A percentile compares a stretch with the other conserved stretches of the same genome.
Conservation (phyloP, 2,329 filamentous ascomycete species). For the Chalaropsis ovoidea region DNA sequence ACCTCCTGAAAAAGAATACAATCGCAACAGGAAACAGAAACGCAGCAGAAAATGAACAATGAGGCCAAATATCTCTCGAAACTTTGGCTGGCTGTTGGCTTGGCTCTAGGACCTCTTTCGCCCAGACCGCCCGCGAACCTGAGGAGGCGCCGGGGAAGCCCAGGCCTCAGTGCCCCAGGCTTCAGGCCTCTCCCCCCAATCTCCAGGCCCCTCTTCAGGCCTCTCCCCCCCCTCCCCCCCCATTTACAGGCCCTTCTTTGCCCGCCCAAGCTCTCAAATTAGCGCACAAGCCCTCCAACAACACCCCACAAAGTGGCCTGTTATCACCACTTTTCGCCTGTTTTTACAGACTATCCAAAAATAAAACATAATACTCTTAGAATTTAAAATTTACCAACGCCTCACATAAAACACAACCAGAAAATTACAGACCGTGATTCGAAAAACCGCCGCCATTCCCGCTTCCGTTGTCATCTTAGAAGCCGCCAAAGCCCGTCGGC, state of each 20-base stretch:
- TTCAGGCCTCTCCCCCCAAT: too few species aligned
- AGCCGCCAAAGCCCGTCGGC: conserved; percentile 65
- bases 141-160: background rate
- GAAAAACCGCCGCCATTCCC: conserved; percentile 14
- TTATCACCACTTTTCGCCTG: background rate
- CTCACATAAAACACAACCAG: conserved; percentile 17
- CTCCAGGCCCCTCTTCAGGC: too few species aligned
- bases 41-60: background rate
- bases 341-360: background rate
- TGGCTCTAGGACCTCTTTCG: conserved; percentile 4
- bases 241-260: background rate
- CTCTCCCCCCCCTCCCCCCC: background rate
- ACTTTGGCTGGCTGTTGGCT: background rate
- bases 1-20: background rate
- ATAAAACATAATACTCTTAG: background rate
- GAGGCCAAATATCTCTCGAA: conserved; percentile 7
- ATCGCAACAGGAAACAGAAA: background rate
- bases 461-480: conserved; percentile 28
- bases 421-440: conserved; percentile 19
- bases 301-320: conserved; percentile 2
- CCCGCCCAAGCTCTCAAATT: too few species aligned
- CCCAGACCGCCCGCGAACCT: background rate
- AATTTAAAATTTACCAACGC: conserved; percentile 17
- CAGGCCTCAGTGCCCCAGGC: background rate
- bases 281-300: background rate